Evolutionary conservation across 2,329 filamentous ascomycete genomes (phyloP), one percentile per base, ranked within the genome.

Genomic region (Scytalidium sp.): DNA sequence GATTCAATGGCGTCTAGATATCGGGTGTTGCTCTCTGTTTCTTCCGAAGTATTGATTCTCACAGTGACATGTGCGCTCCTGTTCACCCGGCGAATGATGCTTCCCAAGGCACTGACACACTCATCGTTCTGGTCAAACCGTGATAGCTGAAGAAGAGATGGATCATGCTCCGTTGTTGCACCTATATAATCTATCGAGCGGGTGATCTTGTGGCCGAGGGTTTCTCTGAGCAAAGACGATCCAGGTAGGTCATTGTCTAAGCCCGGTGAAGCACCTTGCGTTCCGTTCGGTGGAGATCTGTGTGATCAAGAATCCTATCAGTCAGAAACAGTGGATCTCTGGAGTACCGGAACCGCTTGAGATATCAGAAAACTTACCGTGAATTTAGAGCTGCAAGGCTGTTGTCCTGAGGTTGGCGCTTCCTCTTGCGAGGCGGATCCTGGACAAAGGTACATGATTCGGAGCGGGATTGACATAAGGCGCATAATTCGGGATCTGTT

Each of bases 161-260:
- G 85, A 65, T 93, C 88, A 64, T 91, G 88, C 58, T 90, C 87
- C 41, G 87, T 90, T 42, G 87, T 92, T 51, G 86, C 81, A 20
- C 88, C 88, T 57, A 93, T 86, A 63, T 91, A 89, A 66, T 89
- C 85, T 69, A 86, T 88, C 67, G 87, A 88, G 52, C 87, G 83
- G 64, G 88, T 83, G 61, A 81, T 75, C 64, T 92, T 87, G 56
- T 92, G 78, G 54, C 88, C 88, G 49, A 93, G 75, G 15, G 84
- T 85, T 63, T 81, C 77, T 67, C 83, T 84, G 49, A 87, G 75
- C 58, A 85, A 74, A 49, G 80, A 83, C 44, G 79, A 78, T 25
- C 80, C 81, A 52, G 81, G 81, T 54, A 85, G 79, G 64, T 84
- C 83, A 64, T 80, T 81, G 76, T 85, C 82, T 57, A 84, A 81